Evolutionary conservation across 192 early-diverging fungal genomes (phyloP), one percentile per base, ranked within the genome.

Genomic region (Linnemannia zychae): DNA sequence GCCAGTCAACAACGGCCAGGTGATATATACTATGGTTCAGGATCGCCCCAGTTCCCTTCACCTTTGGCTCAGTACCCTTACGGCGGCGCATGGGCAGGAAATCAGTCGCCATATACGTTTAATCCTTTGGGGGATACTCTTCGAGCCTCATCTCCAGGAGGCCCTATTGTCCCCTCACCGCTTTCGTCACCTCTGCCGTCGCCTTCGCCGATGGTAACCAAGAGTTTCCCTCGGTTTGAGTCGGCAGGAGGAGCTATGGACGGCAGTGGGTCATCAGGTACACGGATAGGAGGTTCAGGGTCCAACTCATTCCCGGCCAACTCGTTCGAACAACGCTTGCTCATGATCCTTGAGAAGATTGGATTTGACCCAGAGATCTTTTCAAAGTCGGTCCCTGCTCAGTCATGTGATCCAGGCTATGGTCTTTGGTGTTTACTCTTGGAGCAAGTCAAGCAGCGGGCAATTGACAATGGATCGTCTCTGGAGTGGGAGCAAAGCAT

Each of bases 341-440:
- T 91, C 47, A 53, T 77, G 52, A 76, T 86, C 22, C 86, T 95
- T 15, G 74, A 82, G 7, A 69, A 82, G 7, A 87, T 91, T 20
- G 95, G 95, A 5, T 88, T 96, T 48, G 91, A 96, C 75, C 87
- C 85, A 37, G 87, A 88, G 37, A 77, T 81, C 4, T 89, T 96
- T 33, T 49, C 89, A 63, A 88, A 87, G 24, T 90, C 88, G 37
- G 93, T 94, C 20, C 89, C 90, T 48, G 78, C 86, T 1, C 90
- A 92, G 50, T 86, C 90, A 12, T 93, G 93, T 65, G 92, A 94
- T 79, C 87, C 89, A 12, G 80, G 87, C 67, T 89, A 90, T 73
- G 93, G 92, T n/a, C 85, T 96, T 22, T 96, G 95, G 95, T 91
- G 93, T 74, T 80, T 96, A 52, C 80, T 95, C 12, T 77, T 95